Conservation (phyloP, 176 grass and related monocot species). For the Zea luxurians region DNA sequence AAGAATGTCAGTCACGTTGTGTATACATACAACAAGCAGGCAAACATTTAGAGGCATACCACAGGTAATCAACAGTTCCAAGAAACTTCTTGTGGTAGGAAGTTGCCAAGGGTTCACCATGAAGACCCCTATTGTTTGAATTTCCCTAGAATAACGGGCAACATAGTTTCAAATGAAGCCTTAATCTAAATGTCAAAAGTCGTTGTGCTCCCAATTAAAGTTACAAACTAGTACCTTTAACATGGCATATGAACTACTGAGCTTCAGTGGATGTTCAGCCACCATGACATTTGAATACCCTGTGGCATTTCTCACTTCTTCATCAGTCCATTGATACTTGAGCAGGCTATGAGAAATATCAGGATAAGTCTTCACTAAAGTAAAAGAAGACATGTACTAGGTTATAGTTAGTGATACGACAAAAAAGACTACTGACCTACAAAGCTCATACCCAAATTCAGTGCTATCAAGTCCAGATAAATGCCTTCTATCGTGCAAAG, state of each 20-base stretch:
- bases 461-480: constrained; percentile 56
- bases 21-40: neutral
- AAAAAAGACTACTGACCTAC: constrained; percentile 44
- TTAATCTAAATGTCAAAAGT: neutral
- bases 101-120: constrained; percentile 75
- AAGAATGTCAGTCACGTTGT: constrained; percentile 29
- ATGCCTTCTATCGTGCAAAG: constrained; percentile 67
- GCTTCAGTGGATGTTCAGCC: constrained; percentile 65
- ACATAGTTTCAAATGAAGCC: constrained; percentile 24
- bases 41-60: constrained; percentile 47
- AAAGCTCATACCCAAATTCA: constrained; percentile 35
- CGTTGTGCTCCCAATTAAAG: neutral
- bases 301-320: constrained; percentile 64
- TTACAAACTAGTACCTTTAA: constrained; percentile 59
- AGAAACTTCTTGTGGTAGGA: constrained; percentile 83
- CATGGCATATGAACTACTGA: constrained; percentile 73
- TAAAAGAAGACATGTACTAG: constrained; percentile 6
- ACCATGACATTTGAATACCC: constrained; percentile 57
- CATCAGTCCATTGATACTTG: constrained; percentile 57
- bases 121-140: constrained; percentile 65
- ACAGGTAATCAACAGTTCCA: constrained; percentile 93
- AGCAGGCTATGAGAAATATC: constrained; percentile 38
- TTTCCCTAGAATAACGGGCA: constrained; percentile 54
- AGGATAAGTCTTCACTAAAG: neutral
- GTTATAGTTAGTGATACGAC: constrained; percentile 9